Evolutionary conservation across 2,329 filamentous ascomycete genomes (phyloP).

Genomic region (Hypoxylon sp.): DNA sequence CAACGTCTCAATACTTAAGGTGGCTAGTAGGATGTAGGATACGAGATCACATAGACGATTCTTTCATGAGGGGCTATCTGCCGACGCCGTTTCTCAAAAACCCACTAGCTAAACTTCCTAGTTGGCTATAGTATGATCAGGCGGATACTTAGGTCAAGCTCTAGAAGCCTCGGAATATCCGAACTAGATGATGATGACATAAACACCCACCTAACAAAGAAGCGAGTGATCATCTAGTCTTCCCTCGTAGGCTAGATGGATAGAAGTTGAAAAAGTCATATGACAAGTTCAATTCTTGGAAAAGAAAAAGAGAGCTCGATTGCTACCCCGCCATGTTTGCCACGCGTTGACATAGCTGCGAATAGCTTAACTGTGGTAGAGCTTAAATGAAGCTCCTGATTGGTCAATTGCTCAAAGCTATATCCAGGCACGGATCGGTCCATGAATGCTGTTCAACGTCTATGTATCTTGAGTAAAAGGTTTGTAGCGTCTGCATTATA

Average conservation of each 20-base stretch:
- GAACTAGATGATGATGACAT: slow-evolving; percentile 18
- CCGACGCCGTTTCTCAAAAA: slow-evolving; percentile 1
- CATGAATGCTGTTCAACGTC: slow-evolving; percentile 11
- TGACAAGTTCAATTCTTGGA: slow-evolving; percentile 25
- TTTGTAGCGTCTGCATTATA: slow-evolving; percentile 9
- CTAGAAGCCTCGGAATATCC: slow-evolving; percentile 5
- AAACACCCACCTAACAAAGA: not conserved
- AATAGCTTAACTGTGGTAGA: slow-evolving; percentile 28
- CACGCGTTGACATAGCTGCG: slow-evolving; percentile 25
- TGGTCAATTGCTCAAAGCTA: slow-evolving; percentile 40
- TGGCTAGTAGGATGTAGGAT: not conserved
- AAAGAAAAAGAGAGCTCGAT: slow-evolving; percentile 14
- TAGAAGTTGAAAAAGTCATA: slow-evolving; percentile 37
- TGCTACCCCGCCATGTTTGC: slow-evolving; percentile 41
- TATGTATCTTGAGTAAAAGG: slow-evolving; percentile 13
- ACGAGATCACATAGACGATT: not conserved
- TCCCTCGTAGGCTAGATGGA: not conserved
- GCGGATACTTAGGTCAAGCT: slow-evolving; percentile 21
- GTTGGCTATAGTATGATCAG: slow-evolving; percentile 11
- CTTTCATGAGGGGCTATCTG: not conserved
- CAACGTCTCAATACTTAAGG: not conserved
- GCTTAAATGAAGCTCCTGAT: slow-evolving; percentile 35
- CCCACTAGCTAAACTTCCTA: not conserved
- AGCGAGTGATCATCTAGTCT: not conserved
- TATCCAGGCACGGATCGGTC: slow-evolving; percentile 42